Base-by-base conservation (phyloP, 768 basidiomycete genomes). In the Trametes sanguinea region DNA sequence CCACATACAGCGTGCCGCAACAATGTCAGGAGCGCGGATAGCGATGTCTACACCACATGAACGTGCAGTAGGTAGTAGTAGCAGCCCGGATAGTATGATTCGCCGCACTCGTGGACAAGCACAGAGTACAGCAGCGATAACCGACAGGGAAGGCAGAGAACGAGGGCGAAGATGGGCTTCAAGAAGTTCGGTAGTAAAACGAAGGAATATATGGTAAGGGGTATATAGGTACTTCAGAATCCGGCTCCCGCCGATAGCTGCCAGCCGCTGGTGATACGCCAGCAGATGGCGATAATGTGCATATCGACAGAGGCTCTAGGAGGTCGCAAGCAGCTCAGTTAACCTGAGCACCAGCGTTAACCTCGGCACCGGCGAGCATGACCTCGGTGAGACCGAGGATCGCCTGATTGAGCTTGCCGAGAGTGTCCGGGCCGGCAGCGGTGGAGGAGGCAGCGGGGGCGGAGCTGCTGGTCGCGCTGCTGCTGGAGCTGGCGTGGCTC, bases 351-450 rank as follows among this genome's bases (percentile, higher is more conserved):
- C 29, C 47, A 13, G 30, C 48, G 32, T 44, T 51, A 16, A 43
- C 42, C 50, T 57, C 32, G 22, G 65, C 69, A 32, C 65, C 69
- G 33, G 67, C 71, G 44, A 69, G 50, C 48, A 68, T 42, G 48
- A 73, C 57, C 50, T 68, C 70, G 17, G 55, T 54, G 53, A 73
- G 45, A 44, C 70, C 72, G 53, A 71, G 43, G 56, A 73, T n/a
- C n/a, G 70, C 72, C 67, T 70, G 70, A 66, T 69, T 69, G 46
- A 74, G 39, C 30, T 81, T 62, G 62, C 75, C 77, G 62, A 79
- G 59, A 7, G 76, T 73, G 57, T 72, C 54, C 9, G 65, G 51
- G n/a, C 60, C 50, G 50, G 73, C 63, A 32, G 78, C 75, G 53
- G 74, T 65, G 30, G 79, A 63, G 46, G 72, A 63, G 29, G 76